A percentile compares a stretch with the other conserved stretches of the same genome.
phyloP scores from a whole-genome alignment of 805 yeast species.

The Candida incommunis region DNA sequence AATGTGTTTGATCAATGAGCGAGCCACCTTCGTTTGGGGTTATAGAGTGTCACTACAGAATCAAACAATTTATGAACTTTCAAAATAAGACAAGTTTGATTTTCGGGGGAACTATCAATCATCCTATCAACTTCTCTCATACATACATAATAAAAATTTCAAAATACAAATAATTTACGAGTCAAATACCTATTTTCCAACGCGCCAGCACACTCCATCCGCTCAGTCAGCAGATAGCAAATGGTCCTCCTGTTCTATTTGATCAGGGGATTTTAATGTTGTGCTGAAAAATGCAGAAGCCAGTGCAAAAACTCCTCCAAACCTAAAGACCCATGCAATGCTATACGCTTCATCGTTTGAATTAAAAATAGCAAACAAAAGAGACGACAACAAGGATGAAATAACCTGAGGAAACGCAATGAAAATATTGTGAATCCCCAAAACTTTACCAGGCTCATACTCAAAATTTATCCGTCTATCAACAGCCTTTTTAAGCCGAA shows the following conservation, averaged over 20 bases:
- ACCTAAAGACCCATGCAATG: slow-evolving; percentile 42
- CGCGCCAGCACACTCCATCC: background rate
- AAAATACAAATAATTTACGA: background rate
- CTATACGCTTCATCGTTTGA: slow-evolving; percentile 25
- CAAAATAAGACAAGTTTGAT: too few relatives aligned
- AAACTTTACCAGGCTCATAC: slow-evolving; percentile 40
- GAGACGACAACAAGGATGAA: slow-evolving; percentile 33
- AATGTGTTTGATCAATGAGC: too few relatives aligned
- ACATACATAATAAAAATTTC: background rate
- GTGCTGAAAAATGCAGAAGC: slow-evolving; percentile 31
- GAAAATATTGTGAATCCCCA: slow-evolving; percentile 45
- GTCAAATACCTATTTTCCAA: background rate
- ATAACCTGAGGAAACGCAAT: slow-evolving; percentile 45
- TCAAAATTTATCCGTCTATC: slow-evolving; percentile 19
- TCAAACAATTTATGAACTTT: too few relatives aligned
- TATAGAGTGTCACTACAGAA: too few relatives aligned
- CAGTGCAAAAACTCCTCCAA: slow-evolving; percentile 38
- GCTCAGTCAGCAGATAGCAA: background rate
- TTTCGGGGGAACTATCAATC: too few relatives aligned
- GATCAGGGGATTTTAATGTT: slow-evolving; percentile 28
- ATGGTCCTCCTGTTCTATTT: slow-evolving; percentile 12
- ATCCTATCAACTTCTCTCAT: too few relatives aligned
- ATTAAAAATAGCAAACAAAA: slow-evolving; percentile 28
- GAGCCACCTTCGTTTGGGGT: too few relatives aligned
- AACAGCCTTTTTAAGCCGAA: background rate